Conservation (phyloP, 176 grass and related monocot genomes). For the Typha latifolia region DNA sequence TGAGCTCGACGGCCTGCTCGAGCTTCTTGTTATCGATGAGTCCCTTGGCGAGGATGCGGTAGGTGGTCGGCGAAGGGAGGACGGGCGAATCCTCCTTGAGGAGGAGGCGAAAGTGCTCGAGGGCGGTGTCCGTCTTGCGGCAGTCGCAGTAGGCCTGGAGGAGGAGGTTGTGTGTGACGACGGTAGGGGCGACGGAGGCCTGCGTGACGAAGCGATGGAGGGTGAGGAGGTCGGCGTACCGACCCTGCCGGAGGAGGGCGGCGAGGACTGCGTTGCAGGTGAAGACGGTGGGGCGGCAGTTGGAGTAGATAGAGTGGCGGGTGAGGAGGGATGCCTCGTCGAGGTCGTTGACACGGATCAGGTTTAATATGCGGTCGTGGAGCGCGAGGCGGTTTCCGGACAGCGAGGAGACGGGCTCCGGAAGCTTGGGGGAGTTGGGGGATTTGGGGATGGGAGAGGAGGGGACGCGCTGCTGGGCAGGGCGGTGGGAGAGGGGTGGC, state of each 20-base stretch:
- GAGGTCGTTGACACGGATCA: slow-evolving; percentile 49
- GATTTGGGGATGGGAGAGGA: not conserved
- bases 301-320: slow-evolving; percentile 93
- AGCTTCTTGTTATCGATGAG: slow-evolving; percentile 57
- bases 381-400: slow-evolving; percentile 48
- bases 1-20: slow-evolving; percentile 40
- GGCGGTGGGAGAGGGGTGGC: not conserved
- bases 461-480: not conserved
- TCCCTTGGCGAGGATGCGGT: slow-evolving; percentile 55
- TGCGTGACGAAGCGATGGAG: slow-evolving; percentile 83
- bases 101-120: slow-evolving; percentile 64
- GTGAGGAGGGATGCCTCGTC: slow-evolving; percentile 62
- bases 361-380: slow-evolving; percentile 74
- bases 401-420: slow-evolving; percentile 58
- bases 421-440: slow-evolving; percentile 40
- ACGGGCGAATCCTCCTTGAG: slow-evolving; percentile 47
- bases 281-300: slow-evolving; percentile 72
- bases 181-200: slow-evolving; percentile 62
- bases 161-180: slow-evolving; percentile 72
- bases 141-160: slow-evolving; percentile 60
- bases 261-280: slow-evolving; percentile 65
- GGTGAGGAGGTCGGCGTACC: slow-evolving; percentile 67
- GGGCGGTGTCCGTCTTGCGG: slow-evolving; percentile 44
- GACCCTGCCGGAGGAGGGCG: slow-evolving; percentile 51
- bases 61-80: slow-evolving; percentile 59